phyloP scores from a whole-genome alignment of 768 basidiomycete genomes.

The Ramaria sp. region DNA sequence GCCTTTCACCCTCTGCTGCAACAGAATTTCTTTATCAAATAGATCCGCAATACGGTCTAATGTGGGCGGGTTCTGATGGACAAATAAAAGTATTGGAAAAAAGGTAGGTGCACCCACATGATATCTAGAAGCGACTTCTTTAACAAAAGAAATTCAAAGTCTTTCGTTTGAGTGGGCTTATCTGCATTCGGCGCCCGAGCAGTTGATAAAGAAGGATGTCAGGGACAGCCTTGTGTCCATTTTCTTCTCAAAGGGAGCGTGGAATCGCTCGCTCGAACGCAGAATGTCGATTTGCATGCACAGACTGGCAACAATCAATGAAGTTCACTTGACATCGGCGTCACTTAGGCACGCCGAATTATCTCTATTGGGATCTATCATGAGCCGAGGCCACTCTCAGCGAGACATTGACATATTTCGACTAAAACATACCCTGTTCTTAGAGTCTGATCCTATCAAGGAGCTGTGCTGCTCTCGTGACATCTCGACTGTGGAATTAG shows the following conservation, averaged over 20 bases:
- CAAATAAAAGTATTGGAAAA: conserved; percentile 16
- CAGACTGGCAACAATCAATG: not conserved
- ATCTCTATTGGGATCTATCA: not conserved
- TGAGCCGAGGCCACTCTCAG: not conserved
- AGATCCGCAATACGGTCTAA: conserved; percentile 28
- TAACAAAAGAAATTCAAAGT: conserved; percentile 10
- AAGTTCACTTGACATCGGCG: not conserved
- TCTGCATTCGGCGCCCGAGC: conserved; percentile 20
- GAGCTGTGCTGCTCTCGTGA: not conserved
- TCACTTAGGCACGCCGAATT: not conserved
- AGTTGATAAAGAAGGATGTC: conserved; percentile 16
- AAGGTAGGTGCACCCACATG: conserved; percentile 18
- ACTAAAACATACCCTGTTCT: conserved; percentile 4
- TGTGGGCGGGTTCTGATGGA: conserved; percentile 32
- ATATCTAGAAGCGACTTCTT: not conserved
- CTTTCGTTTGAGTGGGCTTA: conserved; percentile 37
- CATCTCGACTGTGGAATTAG: not conserved
- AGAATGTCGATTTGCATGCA: conserved; percentile 2
- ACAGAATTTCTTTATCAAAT: conserved; percentile 32
- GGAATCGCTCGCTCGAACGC: conserved; percentile 2
- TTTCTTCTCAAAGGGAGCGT: not conserved
- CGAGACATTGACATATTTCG: not conserved
- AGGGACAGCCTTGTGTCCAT: conserved; percentile 24
- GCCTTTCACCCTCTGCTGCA: conserved; percentile 33
- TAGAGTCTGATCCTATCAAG: conserved; percentile 1